Evolutionary conservation across 805 yeast species (phyloP), one percentile per base, ranked within the genome.

Genomic region (Yamadazyma insecticola): DNA sequence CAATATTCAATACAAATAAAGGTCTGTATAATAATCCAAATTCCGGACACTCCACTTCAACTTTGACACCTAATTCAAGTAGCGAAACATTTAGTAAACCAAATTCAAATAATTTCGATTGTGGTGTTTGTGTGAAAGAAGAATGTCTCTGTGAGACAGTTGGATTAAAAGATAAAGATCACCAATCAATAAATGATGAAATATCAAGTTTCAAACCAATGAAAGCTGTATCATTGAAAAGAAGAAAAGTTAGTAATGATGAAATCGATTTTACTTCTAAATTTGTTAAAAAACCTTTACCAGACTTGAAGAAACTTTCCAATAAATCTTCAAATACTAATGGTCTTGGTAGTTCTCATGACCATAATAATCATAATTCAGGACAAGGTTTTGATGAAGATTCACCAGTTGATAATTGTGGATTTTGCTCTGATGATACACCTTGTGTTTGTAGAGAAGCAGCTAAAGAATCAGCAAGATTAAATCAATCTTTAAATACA

Each of bases 371-470:
- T 14, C 12, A 14, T 10, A 18, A 18, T 18, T 18, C 21, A 18
- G 21, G n/a, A n/a, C n/a, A 39, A 40, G 2, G 46, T 14, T 63
- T 67, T 35, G 60, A 67, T 37, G 74, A 70, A 29, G 57, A 57
- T 22, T 71, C 74, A 1, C 72, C 76, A 5, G 66, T 69, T 37
- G 94, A 84, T 43, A 76, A 82, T 36, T 90, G 97, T 57, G 97
- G 97, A 0, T 89, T 90, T 56, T 90, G 97, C 51, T 76, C 95
- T 0, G 95, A 85, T 44, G 92, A 79, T 44, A 79, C 95, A 0
- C 89, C 95, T 2, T 90, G 97, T 58, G 83, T 90, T 2, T 90
- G 97, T 53, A 75, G 90, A 16, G 96, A 87, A 44, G 83, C 76
- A 12, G 79, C 77, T 2, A 64, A 67, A 43, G 76, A 70, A 47